Base-by-base conservation (phyloP, 176 grass and related monocot species). In the Paspalum notatum region DNA sequence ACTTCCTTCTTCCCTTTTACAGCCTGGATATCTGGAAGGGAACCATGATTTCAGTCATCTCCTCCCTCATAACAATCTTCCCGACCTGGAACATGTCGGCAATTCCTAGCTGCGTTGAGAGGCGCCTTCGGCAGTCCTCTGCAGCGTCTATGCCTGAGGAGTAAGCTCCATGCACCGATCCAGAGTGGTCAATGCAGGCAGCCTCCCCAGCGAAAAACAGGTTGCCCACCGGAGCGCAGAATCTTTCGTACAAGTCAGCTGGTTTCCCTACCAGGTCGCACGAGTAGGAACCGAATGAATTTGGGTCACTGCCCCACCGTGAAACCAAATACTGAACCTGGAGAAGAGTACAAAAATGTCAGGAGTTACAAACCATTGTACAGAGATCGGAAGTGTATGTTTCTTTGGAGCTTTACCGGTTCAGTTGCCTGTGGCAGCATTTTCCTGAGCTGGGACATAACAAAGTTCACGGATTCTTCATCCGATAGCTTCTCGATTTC, bases 1-100 rank as follows among this genome's bases (percentile, higher is more conserved):
- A 7, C 10, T 4, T 62, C 25, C 12, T 61, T 84, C 68, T 58
- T 73, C 42, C 59, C 61, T 66, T 38, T 87, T 87, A 99, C 68
- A 99, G 84, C 79, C 96, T 93, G 68, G 90, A 95, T 81, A 99
- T 99, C 82, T 95, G 96, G 77, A 99, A 83, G 71, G 96, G 96
- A 21, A 99, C 63, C 96, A 90, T 91, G 53, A 73, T 78, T 65
- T 99, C 96, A 54, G 76, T 37, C 64, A 93, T 86, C 75, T 99
- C 93, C 79, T 95, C 96, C 86, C 93, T 91, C 88, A 91, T 68
- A 32, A 82, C 73, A 76, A 91, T 68, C 78, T 90, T 90, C 9
- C 83, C 79, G 2, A 90, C 59, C 49, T 91, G 89, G 77, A 95
- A 89, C 47, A 91, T 78, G 55, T 95, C 90, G 2, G 90, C 86